A percentile compares a stretch with the other conserved stretches of the same genome.
Evolutionary conservation across 2,329 filamentous ascomycete species (phyloP).

Genomic region (Cercospora brassicicola): DNA sequence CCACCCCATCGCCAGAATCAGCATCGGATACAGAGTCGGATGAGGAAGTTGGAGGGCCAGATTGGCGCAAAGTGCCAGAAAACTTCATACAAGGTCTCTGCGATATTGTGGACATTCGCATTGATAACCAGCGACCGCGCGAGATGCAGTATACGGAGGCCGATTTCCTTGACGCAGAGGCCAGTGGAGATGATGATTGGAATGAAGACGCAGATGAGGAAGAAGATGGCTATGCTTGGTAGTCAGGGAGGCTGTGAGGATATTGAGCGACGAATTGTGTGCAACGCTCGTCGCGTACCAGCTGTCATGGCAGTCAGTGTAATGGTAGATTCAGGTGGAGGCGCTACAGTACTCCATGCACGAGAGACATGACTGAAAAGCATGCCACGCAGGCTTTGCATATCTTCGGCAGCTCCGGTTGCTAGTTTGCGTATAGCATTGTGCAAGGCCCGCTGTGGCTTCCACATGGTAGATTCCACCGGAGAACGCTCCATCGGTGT

Average conservation of each 20-base stretch:
- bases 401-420: not conserved
- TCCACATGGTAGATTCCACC: not conserved
- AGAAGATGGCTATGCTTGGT: slow-evolving; percentile 44
- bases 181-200: slow-evolving; percentile 59
- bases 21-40: slow-evolving; percentile 35
- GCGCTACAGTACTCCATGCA: not conserved
- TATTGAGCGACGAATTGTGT: not conserved
- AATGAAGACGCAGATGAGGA: slow-evolving; percentile 57
- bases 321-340: not conserved
- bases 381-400: not conserved
- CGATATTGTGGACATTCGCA: slow-evolving; percentile 66
- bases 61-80: slow-evolving; percentile 34
- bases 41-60: slow-evolving; percentile 41
- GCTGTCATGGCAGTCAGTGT: not conserved
- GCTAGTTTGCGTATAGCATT: not conserved
- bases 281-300: not conserved
- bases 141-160: slow-evolving; percentile 69
- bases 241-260: slow-evolving; percentile 5
- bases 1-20: slow-evolving; percentile 27
- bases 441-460: not conserved
- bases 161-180: slow-evolving; percentile 67
- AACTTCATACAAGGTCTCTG: slow-evolving; percentile 66
- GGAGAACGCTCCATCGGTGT: not conserved
- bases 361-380: not conserved
- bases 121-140: slow-evolving; percentile 73